Conservation (phyloP, 1,284 basidiomycete genomes). For the Ceratobasidium sp. region DNA sequence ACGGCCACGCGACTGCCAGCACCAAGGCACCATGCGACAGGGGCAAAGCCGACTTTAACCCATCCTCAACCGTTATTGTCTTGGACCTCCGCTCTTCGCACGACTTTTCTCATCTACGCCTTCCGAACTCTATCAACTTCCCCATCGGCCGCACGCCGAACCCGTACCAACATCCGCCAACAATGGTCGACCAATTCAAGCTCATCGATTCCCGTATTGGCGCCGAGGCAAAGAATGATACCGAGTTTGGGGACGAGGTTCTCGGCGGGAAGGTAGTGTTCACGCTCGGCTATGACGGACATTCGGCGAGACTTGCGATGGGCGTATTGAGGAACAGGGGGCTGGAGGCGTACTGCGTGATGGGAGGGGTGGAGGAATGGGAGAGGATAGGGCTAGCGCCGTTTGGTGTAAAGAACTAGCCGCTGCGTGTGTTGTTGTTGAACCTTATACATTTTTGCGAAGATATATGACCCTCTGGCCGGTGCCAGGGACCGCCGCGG, state of each 20-base stretch:
- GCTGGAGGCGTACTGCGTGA: constrained; percentile 24
- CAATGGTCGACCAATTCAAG: constrained; percentile 30
- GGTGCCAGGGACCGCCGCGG: no score
- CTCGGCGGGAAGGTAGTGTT: constrained; percentile 7
- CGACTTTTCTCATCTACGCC: not conserved
- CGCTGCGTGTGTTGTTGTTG: no score
- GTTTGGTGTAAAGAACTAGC: constrained; percentile 23
- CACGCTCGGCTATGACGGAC: constrained; percentile 19
- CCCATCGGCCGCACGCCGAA: constrained; percentile 9
- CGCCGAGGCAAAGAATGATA: not conserved
- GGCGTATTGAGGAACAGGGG: constrained; percentile 17
- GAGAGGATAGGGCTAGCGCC: constrained; percentile 1
- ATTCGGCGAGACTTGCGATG: constrained; percentile 21
- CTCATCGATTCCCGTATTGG: constrained; percentile 9
- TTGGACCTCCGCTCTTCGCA: not conserved
- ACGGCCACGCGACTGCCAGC: not conserved
- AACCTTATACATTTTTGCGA: no score
- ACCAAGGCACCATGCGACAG: constrained; percentile 2
- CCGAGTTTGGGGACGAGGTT: constrained; percentile 11
- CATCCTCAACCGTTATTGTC: constrained; percentile 4
- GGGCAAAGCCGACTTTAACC: constrained; percentile 23
- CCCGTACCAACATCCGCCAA: constrained; percentile 27
- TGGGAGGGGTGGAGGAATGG: constrained; percentile 28
- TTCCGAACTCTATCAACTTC: constrained; percentile 15
- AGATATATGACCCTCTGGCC: no score